phyloP scores from a whole-genome alignment of 1,284 basidiomycete species.

The Cutaneotrichosporon spelunceum region DNA sequence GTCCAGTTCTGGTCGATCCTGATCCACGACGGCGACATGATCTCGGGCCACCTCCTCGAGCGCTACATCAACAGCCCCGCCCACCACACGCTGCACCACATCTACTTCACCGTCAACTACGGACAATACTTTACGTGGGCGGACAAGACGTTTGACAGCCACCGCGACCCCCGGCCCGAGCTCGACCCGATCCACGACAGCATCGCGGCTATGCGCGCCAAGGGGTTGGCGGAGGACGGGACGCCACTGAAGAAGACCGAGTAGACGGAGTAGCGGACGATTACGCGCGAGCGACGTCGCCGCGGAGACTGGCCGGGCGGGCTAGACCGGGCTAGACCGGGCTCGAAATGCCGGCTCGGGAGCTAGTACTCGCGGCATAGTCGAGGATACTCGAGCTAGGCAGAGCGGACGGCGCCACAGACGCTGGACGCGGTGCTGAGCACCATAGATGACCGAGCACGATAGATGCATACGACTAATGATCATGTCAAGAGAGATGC shows the following conservation, averaged over 20 bases:
- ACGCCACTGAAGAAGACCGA: slow-evolving; percentile 31
- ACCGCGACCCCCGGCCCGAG: slow-evolving; percentile 75
- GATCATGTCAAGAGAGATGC: too few relatives aligned
- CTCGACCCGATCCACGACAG: slow-evolving; percentile 80
- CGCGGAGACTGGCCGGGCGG: too few relatives aligned
- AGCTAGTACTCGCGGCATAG: too few relatives aligned
- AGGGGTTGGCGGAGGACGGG: slow-evolving; percentile 43
- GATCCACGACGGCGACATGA: slow-evolving; percentile 99
- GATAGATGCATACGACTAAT: too few relatives aligned
- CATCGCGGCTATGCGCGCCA: slow-evolving; percentile 48
- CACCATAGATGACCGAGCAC: too few relatives aligned
- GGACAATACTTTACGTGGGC: slow-evolving; percentile 97
- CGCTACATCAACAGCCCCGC: slow-evolving; percentile 90
- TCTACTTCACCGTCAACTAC: slow-evolving; percentile 96
- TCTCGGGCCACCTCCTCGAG: slow-evolving; percentile 86
- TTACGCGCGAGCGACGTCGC: background rate
- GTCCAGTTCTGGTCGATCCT: slow-evolving; percentile 92
- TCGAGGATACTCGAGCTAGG: too few relatives aligned
- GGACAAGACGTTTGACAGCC: slow-evolving; percentile 77
- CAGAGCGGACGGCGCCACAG: too few relatives aligned
- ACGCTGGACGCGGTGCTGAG: too few relatives aligned
- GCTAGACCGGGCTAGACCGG: too few relatives aligned
- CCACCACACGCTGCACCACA: slow-evolving; percentile 93
- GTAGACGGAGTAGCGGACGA: slow-evolving; percentile 2
- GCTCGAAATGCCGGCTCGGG: too few relatives aligned